Percentiles rank a stretch among this genome's conserved stretches.
phyloP scores from a whole-genome alignment of 225 moss, liverwort and hornwort genomes.

The Sphagnum contortum region DNA sequence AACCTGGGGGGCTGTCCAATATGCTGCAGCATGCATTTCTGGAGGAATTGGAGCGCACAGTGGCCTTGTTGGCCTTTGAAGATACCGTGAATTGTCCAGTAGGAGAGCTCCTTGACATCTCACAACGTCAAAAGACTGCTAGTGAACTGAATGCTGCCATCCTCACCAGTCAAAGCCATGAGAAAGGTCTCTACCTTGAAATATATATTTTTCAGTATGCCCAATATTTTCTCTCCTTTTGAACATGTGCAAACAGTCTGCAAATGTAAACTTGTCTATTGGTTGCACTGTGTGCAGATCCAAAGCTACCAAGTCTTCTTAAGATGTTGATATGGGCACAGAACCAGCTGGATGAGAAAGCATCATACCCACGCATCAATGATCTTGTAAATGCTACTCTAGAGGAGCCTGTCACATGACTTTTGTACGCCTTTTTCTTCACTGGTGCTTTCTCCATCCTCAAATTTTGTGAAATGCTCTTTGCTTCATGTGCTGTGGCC shows the following conservation, averaged over 20 bases:
- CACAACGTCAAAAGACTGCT: constrained; percentile 94
- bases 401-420: constrained; percentile 81
- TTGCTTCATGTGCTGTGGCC: too few relatives aligned
- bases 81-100: constrained; percentile 88
- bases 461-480: too few relatives aligned
- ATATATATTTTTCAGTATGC: too few relatives aligned
- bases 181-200: constrained; percentile 49
- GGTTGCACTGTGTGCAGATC: constrained; percentile 40
- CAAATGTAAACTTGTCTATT: not conserved
- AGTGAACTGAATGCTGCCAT: constrained; percentile 95
- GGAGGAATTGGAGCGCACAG: constrained; percentile 90
- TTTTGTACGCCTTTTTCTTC: not conserved
- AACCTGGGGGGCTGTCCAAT: too few relatives aligned
- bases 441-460: too few relatives aligned
- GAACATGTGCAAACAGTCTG: too few relatives aligned
- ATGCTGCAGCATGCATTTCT: constrained; percentile 67
- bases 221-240: too few relatives aligned
- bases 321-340: constrained; percentile 98
- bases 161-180: constrained; percentile 92
- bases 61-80: constrained; percentile 82
- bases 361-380: constrained; percentile 84
- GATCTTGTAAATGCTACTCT: constrained; percentile 86
- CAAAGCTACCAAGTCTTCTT: constrained; percentile 79
- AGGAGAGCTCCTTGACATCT: constrained; percentile 81
- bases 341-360: constrained; percentile 89